phyloP scores from a whole-genome alignment of 2,329 filamentous ascomycete species.

The Mycogone perniciosa region DNA sequence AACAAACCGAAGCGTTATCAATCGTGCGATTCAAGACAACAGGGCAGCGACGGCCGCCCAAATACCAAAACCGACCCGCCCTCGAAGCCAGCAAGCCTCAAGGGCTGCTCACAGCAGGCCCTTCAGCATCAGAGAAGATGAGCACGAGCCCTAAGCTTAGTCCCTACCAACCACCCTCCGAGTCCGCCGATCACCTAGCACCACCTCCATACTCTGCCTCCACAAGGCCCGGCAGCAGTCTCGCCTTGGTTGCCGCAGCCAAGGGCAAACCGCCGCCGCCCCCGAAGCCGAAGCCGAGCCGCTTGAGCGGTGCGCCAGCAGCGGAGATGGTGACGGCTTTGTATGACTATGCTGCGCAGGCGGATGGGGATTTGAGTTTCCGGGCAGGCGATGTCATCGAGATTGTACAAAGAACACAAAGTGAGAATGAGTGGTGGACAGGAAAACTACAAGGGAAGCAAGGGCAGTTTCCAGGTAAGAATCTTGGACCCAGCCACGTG shows the following conservation, averaged over 20 bases:
- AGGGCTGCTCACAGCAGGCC: conserved; percentile 46
- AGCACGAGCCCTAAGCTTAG: conserved; percentile 27
- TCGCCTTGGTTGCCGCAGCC: conserved; percentile 45
- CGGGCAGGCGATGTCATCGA: conserved; percentile 81
- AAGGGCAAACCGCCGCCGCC: conserved; percentile 66
- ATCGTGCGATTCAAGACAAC: conserved; percentile 92
- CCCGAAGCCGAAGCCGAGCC: conserved; percentile 70
- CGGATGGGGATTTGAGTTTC: conserved; percentile 90
- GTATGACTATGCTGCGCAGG: conserved; percentile 95
- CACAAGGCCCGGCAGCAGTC: conserved; percentile 11
- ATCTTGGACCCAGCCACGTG: not conserved
- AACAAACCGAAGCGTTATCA: conserved; percentile 71
- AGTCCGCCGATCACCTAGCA: conserved; percentile 44
- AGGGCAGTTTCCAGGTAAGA: conserved; percentile 88
- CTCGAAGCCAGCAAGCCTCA: conserved; percentile 43
- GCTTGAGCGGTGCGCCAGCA: conserved; percentile 57
- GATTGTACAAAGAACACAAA: conserved; percentile 73
- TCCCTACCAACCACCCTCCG: conserved; percentile 30
- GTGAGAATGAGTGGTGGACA: conserved; percentile 96
- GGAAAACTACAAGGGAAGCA: conserved; percentile 72
- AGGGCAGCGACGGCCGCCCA: conserved; percentile 57
- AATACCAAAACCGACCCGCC: conserved; percentile 52
- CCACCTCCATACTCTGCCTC: conserved; percentile 64
- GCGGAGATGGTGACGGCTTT: conserved; percentile 81
- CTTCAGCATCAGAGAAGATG: conserved; percentile 20